Evolutionary conservation across 2,329 filamentous ascomycete species (phyloP).

Genomic region (Emydomyces testavorans): DNA sequence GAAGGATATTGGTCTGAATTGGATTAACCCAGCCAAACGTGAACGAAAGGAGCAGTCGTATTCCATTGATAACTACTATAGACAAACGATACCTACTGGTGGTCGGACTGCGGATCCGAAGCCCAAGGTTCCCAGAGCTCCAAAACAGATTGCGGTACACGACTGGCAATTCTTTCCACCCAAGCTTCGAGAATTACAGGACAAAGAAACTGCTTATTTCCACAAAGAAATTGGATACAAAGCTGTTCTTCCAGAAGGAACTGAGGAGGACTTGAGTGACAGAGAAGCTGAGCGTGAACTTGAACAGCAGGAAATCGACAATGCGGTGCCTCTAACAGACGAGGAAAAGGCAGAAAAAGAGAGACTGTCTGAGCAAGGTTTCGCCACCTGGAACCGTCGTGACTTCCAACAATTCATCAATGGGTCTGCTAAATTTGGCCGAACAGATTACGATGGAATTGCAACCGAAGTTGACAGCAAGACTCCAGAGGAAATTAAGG

Average conservation of each 20-base stretch:
- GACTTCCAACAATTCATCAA: conserved; percentile 99
- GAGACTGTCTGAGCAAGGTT: conserved; percentile 68
- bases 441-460: conserved; percentile 73
- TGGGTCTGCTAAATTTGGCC: conserved; percentile 83
- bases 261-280: conserved; percentile 74
- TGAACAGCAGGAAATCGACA: conserved; percentile 87
- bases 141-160: conserved; percentile 81
- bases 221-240: conserved; percentile 96
- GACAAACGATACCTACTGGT: conserved; percentile 74
- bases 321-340: conserved; percentile 75
- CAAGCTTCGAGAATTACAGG: conserved; percentile 74
- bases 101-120: conserved; percentile 71
- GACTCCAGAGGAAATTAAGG: conserved; percentile 68
- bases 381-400: conserved; percentile 87
- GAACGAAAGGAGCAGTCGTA: conserved; percentile 97
- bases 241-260: conserved; percentile 74
- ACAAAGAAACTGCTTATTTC: conserved; percentile 90
- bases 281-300: conserved; percentile 77
- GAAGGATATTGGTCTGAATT: conserved; percentile 82
- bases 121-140: conserved; percentile 87
- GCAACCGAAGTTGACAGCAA: conserved; percentile 87
- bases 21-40: conserved; percentile 98
- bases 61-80: conserved; percentile 98
- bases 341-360: conserved; percentile 83
- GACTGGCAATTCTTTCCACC: conserved; percentile 96